Percentiles rank a stretch among this genome's conserved stretches.
These are phyloP conservation scores for Alternaria arborescens DNA, from an alignment of 2,329 filamentous ascomycete genomes.

Conservation along the genomic window DNA sequence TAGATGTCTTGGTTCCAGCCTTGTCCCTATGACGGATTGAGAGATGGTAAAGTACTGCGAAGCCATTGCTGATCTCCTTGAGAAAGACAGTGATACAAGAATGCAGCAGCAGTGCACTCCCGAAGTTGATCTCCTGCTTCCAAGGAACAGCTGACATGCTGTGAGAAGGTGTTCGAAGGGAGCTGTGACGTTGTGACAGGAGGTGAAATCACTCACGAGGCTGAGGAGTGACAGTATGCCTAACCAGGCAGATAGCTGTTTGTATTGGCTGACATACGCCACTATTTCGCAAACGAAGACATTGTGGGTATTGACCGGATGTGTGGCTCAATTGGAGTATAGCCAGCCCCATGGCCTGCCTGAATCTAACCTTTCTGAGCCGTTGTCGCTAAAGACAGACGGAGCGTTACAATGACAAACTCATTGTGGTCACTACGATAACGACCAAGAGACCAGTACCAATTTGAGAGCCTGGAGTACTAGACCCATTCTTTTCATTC, in stretches of 20 bases:
- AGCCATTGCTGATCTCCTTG: background rate
- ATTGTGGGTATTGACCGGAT: background rate
- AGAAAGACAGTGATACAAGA: background rate
- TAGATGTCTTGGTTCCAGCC: background rate
- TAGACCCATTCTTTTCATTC: too few relatives aligned
- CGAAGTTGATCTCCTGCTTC: constrained; percentile 1
- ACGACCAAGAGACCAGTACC: too few relatives aligned
- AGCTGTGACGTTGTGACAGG: background rate
- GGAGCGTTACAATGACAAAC: background rate
- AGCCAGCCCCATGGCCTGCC: background rate
- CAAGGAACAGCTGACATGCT: background rate
- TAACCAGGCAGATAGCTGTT: background rate
- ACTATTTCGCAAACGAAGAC: background rate
- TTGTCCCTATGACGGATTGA: background rate
- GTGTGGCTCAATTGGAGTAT: background rate
- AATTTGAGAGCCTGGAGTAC: too few relatives aligned
- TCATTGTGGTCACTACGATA: background rate
- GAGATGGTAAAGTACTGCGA: background rate
- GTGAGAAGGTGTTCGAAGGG: background rate
- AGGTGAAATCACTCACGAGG: background rate
- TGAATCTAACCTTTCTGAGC: background rate
- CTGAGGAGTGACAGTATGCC: background rate
- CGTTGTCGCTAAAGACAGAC: background rate
- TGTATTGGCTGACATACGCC: background rate
- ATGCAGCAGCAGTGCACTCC: background rate